Evolutionary conservation across 805 yeast genomes (phyloP), one percentile per base, ranked within the genome.

Genomic region (Candida quercuum): DNA sequence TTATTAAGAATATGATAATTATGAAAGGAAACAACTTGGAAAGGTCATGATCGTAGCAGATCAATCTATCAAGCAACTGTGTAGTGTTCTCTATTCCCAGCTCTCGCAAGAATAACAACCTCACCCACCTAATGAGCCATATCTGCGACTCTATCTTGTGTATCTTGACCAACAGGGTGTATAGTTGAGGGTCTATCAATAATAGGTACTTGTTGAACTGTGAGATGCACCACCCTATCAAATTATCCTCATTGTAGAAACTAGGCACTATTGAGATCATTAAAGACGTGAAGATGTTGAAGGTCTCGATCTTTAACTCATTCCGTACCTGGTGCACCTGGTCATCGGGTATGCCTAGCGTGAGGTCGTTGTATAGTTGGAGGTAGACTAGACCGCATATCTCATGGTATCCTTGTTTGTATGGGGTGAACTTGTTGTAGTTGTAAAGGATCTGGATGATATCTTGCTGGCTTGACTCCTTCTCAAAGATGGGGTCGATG

Each of bases 401-500:
- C 48, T 73, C 79, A 52, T 73, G 79, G 39, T 67, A 60, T 0
- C 79, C 79, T 48, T 73, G 79, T 44, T 72, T 69, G 36, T 68
- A 68, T 1, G 56, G 47, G 0, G 53, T 45, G 33, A 48, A 50
- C 15, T 28, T 46, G 37, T 51, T 35, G 32, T 51, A 53, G 29
- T 50, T 54, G 43, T 43, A 54, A 8, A 54, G 27, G 14, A 54
- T 52, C 39, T 51, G 41, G 1, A 39, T 39, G n/a, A 54, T 43
- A 12, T 54, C 58, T 1, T 30, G 10, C 26, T 49, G 42, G 11
- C 42, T 39, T 1, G 17, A 21, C 1, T 39, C 43, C 5, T 40
- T 32, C 11, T 40, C 32, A 32, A 54, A 53, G 1, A 54, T 29
- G 1, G 56, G 53, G n/a, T 51, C 56, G 11, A 54, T 46, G 3